These are phyloP conservation scores for Bretziella fagacearum DNA, from an alignment of 2,329 filamentous ascomycete genomes.

Conservation along the genomic window DNA sequence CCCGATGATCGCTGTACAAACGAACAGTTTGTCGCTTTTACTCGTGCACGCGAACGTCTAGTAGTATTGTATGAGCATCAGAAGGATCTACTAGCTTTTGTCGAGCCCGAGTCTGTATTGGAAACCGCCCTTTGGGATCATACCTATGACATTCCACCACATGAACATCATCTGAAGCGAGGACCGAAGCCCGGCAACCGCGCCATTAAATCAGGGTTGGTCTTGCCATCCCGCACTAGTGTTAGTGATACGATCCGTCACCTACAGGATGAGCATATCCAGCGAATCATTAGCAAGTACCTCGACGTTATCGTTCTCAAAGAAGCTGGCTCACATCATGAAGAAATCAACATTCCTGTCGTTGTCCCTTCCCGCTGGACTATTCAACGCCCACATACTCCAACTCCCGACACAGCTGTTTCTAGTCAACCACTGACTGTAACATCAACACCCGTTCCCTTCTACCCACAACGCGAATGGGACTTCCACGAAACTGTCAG, in stretches of 20 bases:
- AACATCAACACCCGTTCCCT: not conserved
- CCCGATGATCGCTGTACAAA: conserved; percentile 21
- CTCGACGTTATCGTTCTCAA: conserved; percentile 15
- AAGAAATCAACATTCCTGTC: conserved; percentile 16
- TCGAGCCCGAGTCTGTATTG: conserved; percentile 8
- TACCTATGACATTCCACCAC: conserved; percentile 1
- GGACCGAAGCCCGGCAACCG: conserved; percentile 5
- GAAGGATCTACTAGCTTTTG: conserved; percentile 18
- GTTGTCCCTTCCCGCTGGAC: conserved; percentile 15
- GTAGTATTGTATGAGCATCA: conserved; percentile 18
- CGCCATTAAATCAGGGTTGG: not conserved
- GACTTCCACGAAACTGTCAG: conserved; percentile 18
- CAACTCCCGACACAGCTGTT: not conserved
- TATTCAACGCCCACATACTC: not conserved
- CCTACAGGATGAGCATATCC: conserved; percentile 17
- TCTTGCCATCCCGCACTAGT: not conserved
- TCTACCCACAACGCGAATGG: conserved; percentile 10
- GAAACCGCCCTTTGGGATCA: conserved; percentile 6
- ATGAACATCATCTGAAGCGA: not conserved
- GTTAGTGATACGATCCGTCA: conserved; percentile 19
- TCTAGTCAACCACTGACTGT: not conserved
- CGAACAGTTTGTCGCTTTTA: conserved; percentile 20
- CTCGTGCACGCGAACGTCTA: conserved; percentile 19
- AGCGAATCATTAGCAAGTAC: conserved; percentile 15
- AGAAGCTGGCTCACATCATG: not conserved